Evolutionary conservation across 2,329 filamentous ascomycete species (phyloP).

Genomic region (Whalleya microplaca): DNA sequence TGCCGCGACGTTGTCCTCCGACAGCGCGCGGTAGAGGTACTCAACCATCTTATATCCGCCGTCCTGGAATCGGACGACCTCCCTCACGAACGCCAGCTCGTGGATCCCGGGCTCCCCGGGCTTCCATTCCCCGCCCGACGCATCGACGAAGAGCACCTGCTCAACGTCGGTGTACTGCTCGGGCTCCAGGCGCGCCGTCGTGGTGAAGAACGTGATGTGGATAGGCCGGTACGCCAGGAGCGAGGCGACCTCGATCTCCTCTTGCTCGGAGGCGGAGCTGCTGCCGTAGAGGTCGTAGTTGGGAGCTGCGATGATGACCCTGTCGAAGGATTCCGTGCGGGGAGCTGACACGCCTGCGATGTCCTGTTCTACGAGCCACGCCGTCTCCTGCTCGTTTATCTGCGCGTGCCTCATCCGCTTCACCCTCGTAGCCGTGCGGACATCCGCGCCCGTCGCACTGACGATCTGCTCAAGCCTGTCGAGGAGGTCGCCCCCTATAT

Average conservation of each 20-base stretch:
- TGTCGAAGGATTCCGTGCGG: constrained; percentile 19
- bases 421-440: constrained; percentile 14
- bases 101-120: constrained; percentile 2
- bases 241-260: constrained; percentile 21
- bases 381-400: constrained; percentile 7
- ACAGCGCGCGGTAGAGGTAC: constrained; percentile 24
- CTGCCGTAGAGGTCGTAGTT: constrained; percentile 12
- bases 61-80: constrained; percentile 4
- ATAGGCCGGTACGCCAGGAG: constrained; percentile 11
- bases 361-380: constrained; percentile 22
- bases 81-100: constrained; percentile 20
- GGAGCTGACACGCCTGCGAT: background rate
- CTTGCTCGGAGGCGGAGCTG: background rate
- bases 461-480: constrained; percentile 18
- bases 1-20: constrained; percentile 15
- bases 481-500: constrained; percentile 24
- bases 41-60: constrained; percentile 9
- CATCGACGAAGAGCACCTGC: constrained; percentile 18
- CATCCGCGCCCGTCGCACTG: constrained; percentile 1
- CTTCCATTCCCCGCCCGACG: background rate
- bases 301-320: constrained; percentile 24
- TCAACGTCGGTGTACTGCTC: constrained; percentile 4
- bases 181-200: constrained; percentile 4
- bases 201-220: constrained; percentile 23
- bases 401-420: constrained; percentile 13